Evolutionary conservation across 2,329 filamentous ascomycete genomes (phyloP), one percentile per base, ranked within the genome.

Genomic region (Aspergillus unguis): DNA sequence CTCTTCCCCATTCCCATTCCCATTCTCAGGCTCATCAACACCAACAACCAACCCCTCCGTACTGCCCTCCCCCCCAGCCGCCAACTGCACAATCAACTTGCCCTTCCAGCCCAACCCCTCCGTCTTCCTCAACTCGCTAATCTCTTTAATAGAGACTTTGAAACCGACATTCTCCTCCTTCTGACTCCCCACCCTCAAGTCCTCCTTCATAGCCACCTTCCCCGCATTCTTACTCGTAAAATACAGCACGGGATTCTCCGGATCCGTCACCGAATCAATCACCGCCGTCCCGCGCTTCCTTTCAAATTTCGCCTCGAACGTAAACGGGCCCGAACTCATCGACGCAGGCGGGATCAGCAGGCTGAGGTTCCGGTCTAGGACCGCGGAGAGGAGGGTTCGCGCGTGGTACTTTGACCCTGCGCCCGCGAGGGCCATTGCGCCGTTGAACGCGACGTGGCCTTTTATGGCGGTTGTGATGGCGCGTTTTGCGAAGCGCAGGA

Each of bases 91-190:
- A 88, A 1, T 94, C 87, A 1, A 94, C 80, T 90, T 92, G 1
- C 85, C 84, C 72, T 94, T 95, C 89, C 89, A 95, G 0, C 89
- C 88, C 33, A 92, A 77, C 0, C 90, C 90, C 4, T 90, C 89
- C 1, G 92, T 75, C 72, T 95, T 95, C 68, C 85, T 87, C 48
- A 95, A 65, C 68, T 92, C 88, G 46, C 69, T 74, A 42, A 95
- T 86, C 11, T 92, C 86, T 0, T 78, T 78, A 3, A 94, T 80
- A 0, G 87, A 79, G 0, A 94, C 76, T 5, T 80, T 85, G 82
- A 88, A 95, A 0, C 82, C 69, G 0, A 87, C 84, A 52, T 80
- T 73, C 26, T 79, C 60, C 37, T 81, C 77, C 53, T 80, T 76
- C 38, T 71, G 68, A 26, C 56, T 66, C 27, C 85, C 80, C 4